Evolutionary conservation across 148 eudicot genomes (phyloP).

Genomic region (Hydrangea macrophylla): DNA sequence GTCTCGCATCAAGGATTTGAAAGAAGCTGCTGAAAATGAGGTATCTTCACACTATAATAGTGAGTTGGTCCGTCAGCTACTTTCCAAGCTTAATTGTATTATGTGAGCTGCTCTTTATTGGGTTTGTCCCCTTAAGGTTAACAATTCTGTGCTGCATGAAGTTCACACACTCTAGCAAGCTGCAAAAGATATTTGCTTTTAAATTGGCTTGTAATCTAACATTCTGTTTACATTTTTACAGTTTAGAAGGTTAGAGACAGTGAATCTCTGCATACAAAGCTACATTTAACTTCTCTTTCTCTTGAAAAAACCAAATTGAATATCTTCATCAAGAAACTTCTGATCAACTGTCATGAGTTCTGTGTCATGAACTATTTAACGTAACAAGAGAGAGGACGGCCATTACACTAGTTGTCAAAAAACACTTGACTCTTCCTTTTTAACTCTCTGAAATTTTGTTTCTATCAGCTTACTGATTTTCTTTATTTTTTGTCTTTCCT

Average conservation of each 20-base stretch:
- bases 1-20: conserved; percentile 84
- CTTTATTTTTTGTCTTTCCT: background rate
- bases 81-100: background rate
- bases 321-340: background rate
- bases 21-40: conserved; percentile 86
- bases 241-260: too few relatives aligned
- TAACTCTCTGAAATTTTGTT: background rate
- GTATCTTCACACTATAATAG: conserved; percentile 27
- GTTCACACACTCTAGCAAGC: too few relatives aligned
- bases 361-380: background rate
- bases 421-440: background rate
- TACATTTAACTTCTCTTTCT: background rate
- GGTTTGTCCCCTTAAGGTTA: background rate
- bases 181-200: background rate
- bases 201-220: too few relatives aligned
- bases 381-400: background rate
- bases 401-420: background rate
- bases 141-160: background rate
- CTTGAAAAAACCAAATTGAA: background rate
- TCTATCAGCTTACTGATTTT: background rate
- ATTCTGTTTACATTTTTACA: too few relatives aligned
- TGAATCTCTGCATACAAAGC: background rate
- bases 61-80: background rate
- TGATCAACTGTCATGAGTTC: background rate
- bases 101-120: background rate